A percentile compares a stretch with the other conserved stretches of the same genome.
Evolutionary conservation across 2,329 filamentous ascomycete genomes (phyloP).

Genomic region (Trichoderma citrinoviride): DNA sequence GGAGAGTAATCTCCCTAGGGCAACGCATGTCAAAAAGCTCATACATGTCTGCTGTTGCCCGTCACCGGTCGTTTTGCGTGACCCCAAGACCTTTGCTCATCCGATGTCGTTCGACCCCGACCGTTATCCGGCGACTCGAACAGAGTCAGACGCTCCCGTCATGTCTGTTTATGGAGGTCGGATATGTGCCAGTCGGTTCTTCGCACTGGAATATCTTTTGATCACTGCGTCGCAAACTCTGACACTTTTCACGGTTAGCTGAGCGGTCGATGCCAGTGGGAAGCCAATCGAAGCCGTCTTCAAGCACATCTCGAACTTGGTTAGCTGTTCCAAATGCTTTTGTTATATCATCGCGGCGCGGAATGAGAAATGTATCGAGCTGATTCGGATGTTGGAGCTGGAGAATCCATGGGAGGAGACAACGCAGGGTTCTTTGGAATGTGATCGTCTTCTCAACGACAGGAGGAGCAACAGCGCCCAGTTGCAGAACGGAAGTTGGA

Average conservation of each 20-base stretch:
- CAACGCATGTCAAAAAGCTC: constrained; percentile 5
- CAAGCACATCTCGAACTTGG: constrained; percentile 24
- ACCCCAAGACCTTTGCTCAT: neutral
- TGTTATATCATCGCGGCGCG: constrained; percentile 25
- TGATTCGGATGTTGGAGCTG: constrained; percentile 25
- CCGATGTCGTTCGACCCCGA: constrained; percentile 6
- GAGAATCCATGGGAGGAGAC: constrained; percentile 28
- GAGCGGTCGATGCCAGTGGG: constrained; percentile 26
- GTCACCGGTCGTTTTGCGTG: neutral
- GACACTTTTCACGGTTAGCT: constrained; percentile 44
- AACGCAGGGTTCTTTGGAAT: constrained; percentile 20
- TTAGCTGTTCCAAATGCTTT: constrained; percentile 25
- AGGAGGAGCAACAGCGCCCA: neutral
- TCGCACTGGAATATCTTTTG: constrained; percentile 36
- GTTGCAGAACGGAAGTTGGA: neutral
- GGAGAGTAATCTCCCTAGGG: neutral
- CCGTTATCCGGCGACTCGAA: constrained; percentile 8
- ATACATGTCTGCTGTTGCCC: neutral
- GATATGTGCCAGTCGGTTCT: constrained; percentile 36
- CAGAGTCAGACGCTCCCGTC: constrained; percentile 1
- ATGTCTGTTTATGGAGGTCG: constrained; percentile 39
- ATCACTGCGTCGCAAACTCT: constrained; percentile 42
- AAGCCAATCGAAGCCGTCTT: constrained; percentile 25
- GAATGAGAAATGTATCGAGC: constrained; percentile 24
- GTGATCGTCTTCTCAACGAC: neutral